A percentile compares a stretch with the other conserved stretches of the same genome.
Evolutionary conservation across 2,329 filamentous ascomycete genomes (phyloP).

Genomic region (Colletotrichum camelliae): DNA sequence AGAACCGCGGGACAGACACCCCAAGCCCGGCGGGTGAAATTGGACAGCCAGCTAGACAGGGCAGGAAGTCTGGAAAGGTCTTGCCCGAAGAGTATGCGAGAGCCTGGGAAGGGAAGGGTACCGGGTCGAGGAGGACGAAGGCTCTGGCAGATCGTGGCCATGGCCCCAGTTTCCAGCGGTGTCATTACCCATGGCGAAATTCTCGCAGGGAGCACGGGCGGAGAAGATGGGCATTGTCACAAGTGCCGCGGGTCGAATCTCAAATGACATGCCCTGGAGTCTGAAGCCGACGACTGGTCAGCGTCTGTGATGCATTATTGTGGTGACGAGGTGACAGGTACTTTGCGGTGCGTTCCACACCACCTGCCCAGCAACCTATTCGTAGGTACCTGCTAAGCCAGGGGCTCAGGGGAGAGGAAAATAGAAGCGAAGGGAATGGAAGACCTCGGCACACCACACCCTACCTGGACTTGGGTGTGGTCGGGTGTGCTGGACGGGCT

Average conservation of each 20-base stretch:
- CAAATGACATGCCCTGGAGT: neutral
- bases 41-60: neutral
- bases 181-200: neutral
- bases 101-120: neutral
- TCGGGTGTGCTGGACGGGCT: neutral
- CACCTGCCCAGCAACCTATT: neutral
- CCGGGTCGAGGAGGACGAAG: neutral
- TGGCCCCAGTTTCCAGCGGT: constrained; percentile 1
- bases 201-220: neutral
- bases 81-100: neutral
- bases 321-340: neutral
- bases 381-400: neutral
- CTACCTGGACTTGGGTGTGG: neutral
- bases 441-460: neutral
- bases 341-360: neutral
- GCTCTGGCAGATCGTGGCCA: neutral
- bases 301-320: neutral
- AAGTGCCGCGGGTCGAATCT: neutral
- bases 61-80: neutral
- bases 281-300: neutral
- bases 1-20: neutral
- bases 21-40: neutral
- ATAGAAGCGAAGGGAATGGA: neutral
- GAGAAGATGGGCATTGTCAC: neutral
- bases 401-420: neutral